phyloP scores from a whole-genome alignment of 768 basidiomycete genomes.

The Pisolithus microcarpus region DNA sequence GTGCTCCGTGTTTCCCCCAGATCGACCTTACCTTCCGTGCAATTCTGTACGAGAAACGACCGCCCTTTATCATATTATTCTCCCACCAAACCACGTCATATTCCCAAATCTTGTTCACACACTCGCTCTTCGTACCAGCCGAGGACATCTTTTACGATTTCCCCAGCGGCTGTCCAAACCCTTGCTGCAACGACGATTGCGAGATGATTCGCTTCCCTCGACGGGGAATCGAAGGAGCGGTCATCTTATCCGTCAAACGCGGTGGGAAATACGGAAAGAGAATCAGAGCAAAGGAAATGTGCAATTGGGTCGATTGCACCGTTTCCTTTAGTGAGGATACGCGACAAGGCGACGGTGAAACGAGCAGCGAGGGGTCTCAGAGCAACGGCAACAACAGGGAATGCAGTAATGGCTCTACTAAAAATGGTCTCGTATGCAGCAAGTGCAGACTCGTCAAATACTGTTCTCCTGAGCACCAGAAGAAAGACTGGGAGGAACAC shows the following conservation, averaged over 20 bases:
- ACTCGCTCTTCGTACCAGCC: constrained; percentile 61
- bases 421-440: constrained; percentile 58
- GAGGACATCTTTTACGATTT: constrained; percentile 71
- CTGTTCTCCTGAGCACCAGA: constrained; percentile 68
- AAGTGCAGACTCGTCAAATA: constrained; percentile 76
- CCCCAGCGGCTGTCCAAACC: constrained; percentile 73
- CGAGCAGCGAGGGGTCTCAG: constrained; percentile 38
- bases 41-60: constrained; percentile 67
- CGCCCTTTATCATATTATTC: constrained; percentile 71
- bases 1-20: constrained; percentile 77
- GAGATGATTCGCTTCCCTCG: constrained; percentile 78
- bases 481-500: constrained; percentile 74
- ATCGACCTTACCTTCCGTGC: constrained; percentile 74
- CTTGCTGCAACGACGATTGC: constrained; percentile 73
- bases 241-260: constrained; percentile 56
- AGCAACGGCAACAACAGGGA: constrained; percentile 38
- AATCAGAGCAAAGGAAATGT: constrained; percentile 57
- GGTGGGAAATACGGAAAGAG: constrained; percentile 43
- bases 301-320: constrained; percentile 77
- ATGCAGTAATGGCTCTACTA: constrained; percentile 23
- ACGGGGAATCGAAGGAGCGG: constrained; percentile 52
- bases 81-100: constrained; percentile 77
- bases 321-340: constrained; percentile 48
- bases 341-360: constrained; percentile 19
- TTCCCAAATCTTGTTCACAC: constrained; percentile 76